A percentile compares a stretch with the other conserved stretches of the same genome.
Conservation (phyloP, 2,329 filamentous ascomycete species). For the Zopfia rhizophila region DNA sequence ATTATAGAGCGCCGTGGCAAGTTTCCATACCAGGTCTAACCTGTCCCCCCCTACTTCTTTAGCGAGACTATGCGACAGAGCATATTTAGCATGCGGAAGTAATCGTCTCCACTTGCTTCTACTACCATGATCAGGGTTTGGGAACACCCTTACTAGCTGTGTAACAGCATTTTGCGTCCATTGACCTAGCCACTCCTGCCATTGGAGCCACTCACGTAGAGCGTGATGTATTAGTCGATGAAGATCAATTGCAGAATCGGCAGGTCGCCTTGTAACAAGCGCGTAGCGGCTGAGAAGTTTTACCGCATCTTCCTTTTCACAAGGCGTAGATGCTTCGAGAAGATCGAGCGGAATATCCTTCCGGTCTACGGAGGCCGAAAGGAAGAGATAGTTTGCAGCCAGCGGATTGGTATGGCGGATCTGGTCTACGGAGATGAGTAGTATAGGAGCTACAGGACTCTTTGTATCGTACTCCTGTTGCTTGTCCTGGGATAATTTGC, state of each 20-base stretch:
- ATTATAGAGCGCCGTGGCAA: conserved; percentile 21
- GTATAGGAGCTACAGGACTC: conserved; percentile 52
- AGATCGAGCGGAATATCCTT: conserved; percentile 7
- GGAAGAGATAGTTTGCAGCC: conserved; percentile 50
- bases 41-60: conserved; percentile 14
- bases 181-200: conserved; percentile 8
- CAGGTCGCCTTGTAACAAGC: conserved; percentile 14
- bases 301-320: conserved; percentile 11
- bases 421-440: conserved; percentile 53
- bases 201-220: conserved; percentile 15
- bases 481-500: conserved; percentile 46
- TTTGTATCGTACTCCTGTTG: conserved; percentile 38
- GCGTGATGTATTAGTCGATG: conserved; percentile 9
- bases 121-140: conserved; percentile 20
- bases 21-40: conserved; percentile 17
- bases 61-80: conserved; percentile 18
- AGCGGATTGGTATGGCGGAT: conserved; percentile 26
- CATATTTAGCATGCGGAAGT: conserved; percentile 27
- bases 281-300: conserved; percentile 8
- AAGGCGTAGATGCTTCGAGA: conserved; percentile 2
- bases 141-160: conserved; percentile 28
- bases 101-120: conserved; percentile 34
- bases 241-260: conserved; percentile 10
- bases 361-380: conserved; percentile 49
- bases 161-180: conserved; percentile 20